Conservation (phyloP, 257 asterid species). For the Nicotiana paniculata region DNA sequence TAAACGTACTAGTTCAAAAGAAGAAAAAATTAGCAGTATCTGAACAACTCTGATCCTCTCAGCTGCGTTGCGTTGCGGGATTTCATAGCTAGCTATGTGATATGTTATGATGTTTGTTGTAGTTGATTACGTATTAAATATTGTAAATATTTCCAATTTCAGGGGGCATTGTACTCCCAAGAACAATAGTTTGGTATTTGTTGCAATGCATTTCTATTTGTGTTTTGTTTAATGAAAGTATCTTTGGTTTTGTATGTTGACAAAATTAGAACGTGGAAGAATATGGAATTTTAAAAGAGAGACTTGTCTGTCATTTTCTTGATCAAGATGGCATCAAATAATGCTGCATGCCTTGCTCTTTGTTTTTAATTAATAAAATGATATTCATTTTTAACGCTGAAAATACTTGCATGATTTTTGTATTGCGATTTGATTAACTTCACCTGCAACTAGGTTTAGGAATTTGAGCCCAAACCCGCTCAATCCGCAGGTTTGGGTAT, state of each 20-base stretch:
- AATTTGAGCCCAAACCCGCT: no score
- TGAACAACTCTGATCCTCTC: neutral
- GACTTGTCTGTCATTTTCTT: neutral
- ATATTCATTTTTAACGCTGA: neutral
- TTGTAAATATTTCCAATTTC: conserved; percentile 3
- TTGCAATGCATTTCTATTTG: neutral
- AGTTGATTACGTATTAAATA: neutral
- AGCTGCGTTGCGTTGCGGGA: neutral
- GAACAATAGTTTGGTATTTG: neutral
- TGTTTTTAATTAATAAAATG: neutral
- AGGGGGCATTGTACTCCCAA: neutral
- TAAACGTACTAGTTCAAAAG: neutral
- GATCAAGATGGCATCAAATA: neutral
- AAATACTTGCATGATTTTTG: no score
- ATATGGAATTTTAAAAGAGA: neutral
- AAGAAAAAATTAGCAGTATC: neutral
- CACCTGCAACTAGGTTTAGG: no score
- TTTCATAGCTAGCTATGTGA: neutral
- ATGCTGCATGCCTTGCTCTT: neutral
- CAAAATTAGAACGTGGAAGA: neutral
- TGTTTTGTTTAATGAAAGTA: neutral
- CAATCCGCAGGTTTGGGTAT: no score
- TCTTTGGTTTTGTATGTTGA: neutral
- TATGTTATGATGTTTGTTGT: neutral
- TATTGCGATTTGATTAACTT: no score